Percentiles rank a stretch among this genome's conserved stretches.
phyloP scores from a whole-genome alignment of 164 flowering plant genomes.

The Platanus orientalis region DNA sequence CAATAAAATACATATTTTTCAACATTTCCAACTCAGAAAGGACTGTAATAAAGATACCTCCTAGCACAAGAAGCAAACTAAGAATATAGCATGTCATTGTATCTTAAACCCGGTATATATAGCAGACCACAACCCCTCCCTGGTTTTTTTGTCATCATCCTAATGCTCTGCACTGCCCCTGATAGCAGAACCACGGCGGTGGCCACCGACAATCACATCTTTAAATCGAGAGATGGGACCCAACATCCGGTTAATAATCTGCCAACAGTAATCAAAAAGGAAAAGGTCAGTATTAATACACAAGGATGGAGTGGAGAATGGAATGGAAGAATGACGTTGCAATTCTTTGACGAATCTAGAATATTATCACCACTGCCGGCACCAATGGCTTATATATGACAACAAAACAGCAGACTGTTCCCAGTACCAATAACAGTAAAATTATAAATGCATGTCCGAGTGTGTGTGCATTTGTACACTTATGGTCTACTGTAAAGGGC shows the following conservation, averaged over 20 bases:
- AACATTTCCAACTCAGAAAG: no score
- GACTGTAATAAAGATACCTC: no score
- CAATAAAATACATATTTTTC: no score
- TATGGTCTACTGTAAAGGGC: no score
- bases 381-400: background rate
- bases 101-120: no score
- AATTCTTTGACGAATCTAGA: background rate
- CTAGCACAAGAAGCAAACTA: no score
- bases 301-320: background rate
- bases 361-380: background rate
- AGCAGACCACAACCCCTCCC: no score
- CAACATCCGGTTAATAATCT: slow-evolving; percentile 56
- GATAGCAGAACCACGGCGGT: slow-evolving; percentile 45
- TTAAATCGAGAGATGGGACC: slow-evolving; percentile 66
- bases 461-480: no score
- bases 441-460: no score
- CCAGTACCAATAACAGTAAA: no score
- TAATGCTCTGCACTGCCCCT: slow-evolving; percentile 38
- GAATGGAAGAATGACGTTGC: background rate
- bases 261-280: slow-evolving; percentile 10
- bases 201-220: slow-evolving; percentile 64
- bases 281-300: no score
- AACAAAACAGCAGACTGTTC: background rate
- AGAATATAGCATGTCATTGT: no score
- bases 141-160: slow-evolving; percentile 48